Base-by-base conservation (phyloP, 2,329 filamentous ascomycete species). In the Ceratocystis eucalypticola region DNA sequence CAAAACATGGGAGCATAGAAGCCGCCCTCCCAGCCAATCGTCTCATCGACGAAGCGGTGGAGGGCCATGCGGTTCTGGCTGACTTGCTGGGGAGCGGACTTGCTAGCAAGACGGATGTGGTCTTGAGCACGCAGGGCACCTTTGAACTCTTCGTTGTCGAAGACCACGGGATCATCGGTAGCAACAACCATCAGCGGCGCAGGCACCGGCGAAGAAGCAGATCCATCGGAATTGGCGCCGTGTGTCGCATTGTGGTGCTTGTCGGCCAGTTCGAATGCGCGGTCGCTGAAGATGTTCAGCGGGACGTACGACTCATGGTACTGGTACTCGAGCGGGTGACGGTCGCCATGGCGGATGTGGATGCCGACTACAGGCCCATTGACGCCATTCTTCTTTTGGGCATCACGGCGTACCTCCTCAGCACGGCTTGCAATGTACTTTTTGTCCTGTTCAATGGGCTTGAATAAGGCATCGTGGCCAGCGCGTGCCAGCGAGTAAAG, bases 1-100 rank as follows among this genome's bases (percentile, higher is more conserved):
- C 88, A 92, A 75, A 95, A 95, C 76, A 94, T 86, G 71, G 84
- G 82, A 15, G 83, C 82, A 75, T 88, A 95, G 78, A 95, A 96
- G 1, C 91, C 91, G 20, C 91, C 90, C 74, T 95, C 90, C 90
- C 90, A 95, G 37, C 90, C 91, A 50, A 89, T 85, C 1, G 86
- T 83, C 72, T 91, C 87, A 68, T 91, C 88, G 45, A 88, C 81
- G 73, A 88, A 89, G 70, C 82, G 84, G 70, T 81, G 80, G 72
- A 88, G 83, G 5, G 81, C 77, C 10, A 77, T 76, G 28, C 76
- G 75, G 68, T 83, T 76, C 2, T 75, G 73, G 55, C 74, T 75
- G 67, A 72, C 75, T 69, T 74, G 74, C 71, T 78, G 71, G 45
- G 77, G 74, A 25, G 77, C 75, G 33, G 77, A 74, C 72, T 88